phyloP scores from a whole-genome alignment of 768 basidiomycete genomes.

The Antrodiella citrinella region DNA sequence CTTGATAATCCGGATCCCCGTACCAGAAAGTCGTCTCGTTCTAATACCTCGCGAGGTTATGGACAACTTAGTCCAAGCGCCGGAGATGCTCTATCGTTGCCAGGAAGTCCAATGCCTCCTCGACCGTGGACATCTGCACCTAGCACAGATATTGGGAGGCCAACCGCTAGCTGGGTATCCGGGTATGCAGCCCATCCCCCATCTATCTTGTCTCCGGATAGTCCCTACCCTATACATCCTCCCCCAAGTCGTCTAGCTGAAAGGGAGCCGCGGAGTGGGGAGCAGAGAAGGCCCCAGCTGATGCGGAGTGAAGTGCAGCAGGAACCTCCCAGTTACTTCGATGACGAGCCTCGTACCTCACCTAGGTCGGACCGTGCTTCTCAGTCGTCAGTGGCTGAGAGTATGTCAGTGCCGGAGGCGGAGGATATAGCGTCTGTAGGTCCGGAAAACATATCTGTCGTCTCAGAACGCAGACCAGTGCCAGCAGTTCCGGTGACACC shows the following conservation, averaged over 20 bases:
- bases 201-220: not conserved
- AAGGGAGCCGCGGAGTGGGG: not conserved
- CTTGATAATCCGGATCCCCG: not conserved
- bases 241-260: not conserved
- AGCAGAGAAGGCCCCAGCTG: not conserved
- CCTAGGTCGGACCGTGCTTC: not conserved
- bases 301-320: not conserved
- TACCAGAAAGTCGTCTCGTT: not conserved
- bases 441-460: not conserved
- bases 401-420: no score
- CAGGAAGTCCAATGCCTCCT: not conserved
- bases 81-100: not conserved
- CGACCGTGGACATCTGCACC: not conserved
- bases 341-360: not conserved
- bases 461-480: not conserved
- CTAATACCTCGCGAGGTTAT: not conserved
- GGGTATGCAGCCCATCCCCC: not conserved
- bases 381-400: not conserved
- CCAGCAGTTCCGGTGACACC: not conserved
- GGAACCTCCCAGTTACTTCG: not conserved
- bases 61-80: not conserved
- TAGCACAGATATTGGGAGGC: not conserved
- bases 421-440: not conserved
- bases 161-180: not conserved
- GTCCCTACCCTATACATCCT: not conserved